Evolutionary conservation across 495 filamentous ascomycete genomes (phyloP).

Genomic region (Cladorrhinum samala): DNA sequence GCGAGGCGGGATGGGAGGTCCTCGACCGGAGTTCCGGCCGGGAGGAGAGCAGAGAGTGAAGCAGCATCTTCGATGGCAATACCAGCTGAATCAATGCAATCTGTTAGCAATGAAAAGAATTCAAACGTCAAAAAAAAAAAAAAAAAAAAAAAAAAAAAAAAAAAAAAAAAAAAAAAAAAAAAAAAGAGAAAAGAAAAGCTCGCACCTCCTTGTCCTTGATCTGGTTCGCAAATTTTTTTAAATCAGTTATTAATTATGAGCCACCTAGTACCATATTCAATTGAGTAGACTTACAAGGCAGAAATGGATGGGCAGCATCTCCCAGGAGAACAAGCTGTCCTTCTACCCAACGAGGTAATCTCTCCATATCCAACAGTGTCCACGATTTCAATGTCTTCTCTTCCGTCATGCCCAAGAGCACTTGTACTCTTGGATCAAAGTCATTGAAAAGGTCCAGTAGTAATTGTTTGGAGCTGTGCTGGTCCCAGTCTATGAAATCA

Average conservation of each 20-base stretch:
- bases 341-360: constrained; percentile 46
- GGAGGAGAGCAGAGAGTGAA: constrained; percentile 45
- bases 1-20: constrained; percentile 44
- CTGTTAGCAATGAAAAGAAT: too few species aligned
- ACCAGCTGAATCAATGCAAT: too few species aligned
- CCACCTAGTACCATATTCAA: background rate
- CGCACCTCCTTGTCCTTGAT: constrained; percentile 42
- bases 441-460: constrained; percentile 44
- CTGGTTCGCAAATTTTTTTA: background rate
- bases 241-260: background rate
- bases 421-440: constrained; percentile 39
- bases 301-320: constrained; percentile 57
- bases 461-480: constrained; percentile 34
- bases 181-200: too few species aligned
- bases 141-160: too few species aligned
- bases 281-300: constrained; percentile 7
- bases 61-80: constrained; percentile 55
- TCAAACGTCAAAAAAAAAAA: too few species aligned
- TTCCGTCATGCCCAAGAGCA: constrained; percentile 42
- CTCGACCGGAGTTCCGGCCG: constrained; percentile 27
- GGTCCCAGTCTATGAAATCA: constrained; percentile 35
- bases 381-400: constrained; percentile 46
- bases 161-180: too few species aligned
- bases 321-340: constrained; percentile 47
- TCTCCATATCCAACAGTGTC: constrained; percentile 51